Percentiles rank a stretch among this genome's conserved stretches.
These are phyloP conservation scores for Lasiosphaeriaceae sp. DNA, from an alignment of 495 filamentous ascomycete species.

Conservation along the genomic window DNA sequence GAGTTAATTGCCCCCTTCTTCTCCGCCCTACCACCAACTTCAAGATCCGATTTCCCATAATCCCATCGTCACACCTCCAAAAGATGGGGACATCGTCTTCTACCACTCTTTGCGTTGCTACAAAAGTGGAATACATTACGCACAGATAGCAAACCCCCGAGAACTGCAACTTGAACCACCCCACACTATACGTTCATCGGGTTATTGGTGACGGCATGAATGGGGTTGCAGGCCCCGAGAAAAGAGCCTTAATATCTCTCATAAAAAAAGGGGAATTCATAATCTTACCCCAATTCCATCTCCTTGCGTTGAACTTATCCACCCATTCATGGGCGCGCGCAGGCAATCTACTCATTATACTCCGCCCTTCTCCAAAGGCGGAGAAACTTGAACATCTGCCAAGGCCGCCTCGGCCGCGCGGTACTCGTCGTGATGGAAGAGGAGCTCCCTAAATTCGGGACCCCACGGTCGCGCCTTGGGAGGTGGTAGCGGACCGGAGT, in stretches of 20 bases:
- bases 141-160: neutral
- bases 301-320: constrained; percentile 7
- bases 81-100: too few species aligned
- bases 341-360: neutral
- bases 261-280: neutral
- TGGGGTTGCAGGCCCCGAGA: constrained; percentile 6
- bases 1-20: too few species aligned
- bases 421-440: constrained; percentile 29
- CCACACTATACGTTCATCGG: constrained; percentile 14
- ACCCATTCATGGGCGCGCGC: neutral
- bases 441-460: constrained; percentile 17
- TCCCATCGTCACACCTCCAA: too few species aligned
- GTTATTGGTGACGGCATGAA: constrained; percentile 10
- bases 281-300: neutral
- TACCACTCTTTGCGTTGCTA: too few species aligned
- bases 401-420: constrained; percentile 15
- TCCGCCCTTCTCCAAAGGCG: neutral
- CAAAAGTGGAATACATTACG: neutral
- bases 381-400: neutral
- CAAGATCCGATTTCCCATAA: neutral
- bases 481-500: constrained; percentile 23
- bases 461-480: constrained; percentile 17
- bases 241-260: constrained; percentile 6
- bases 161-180: neutral
- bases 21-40: neutral